Base-by-base conservation (phyloP, 1,284 basidiomycete species). In the Microbotryum scabiosae region DNA sequence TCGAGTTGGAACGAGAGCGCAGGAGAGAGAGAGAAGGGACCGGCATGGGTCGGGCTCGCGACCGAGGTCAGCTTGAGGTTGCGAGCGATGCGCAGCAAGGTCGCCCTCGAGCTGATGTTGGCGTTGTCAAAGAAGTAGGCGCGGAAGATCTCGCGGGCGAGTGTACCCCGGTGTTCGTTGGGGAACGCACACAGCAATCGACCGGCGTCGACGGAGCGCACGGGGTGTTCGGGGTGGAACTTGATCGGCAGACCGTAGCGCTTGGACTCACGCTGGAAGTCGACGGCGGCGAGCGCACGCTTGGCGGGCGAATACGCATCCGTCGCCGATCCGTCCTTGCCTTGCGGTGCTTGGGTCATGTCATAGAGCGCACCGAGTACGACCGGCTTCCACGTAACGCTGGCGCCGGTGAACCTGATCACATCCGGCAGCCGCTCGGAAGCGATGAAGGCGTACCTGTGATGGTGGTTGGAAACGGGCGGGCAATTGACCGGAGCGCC, bases 321-420 rank as follows among this genome's bases (percentile, higher is more conserved):
- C 28, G 53, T 53, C 4, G 58, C 52, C 6, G 58, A 60, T 5
- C 58, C 58, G 25, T 51, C 52, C 44, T 60, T 60, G 30, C 58
- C 58, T 45, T 60, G 58, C 9, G 53, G 52, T 23, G 52, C 58
- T 46, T 60, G 41, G 23, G 58, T 60, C 9, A 51, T 12, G 26
- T 50, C 52, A 47, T 60, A 60, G 14, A 60, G 46, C 8, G n/a
- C 58, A 2, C 58, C 58, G 16, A 60, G 53, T 14, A 60, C 30
- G 32, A 60, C 58, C 2, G 53, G 53, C 10, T 30, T 36, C 58
- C 58, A 60, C 7, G 45, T 55, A 46, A 60, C 36, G 7, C 55
- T 43, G 20, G 58, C 52, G 45, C 52, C 52, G 7, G 58, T 60
- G 30, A 52, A 26, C 5, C 51, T 23, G 18, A 45, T 45, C 32